These are phyloP conservation scores for Hypsizygus marmoreus DNA, from an alignment of 768 basidiomycete species.

Conservation along the genomic window DNA sequence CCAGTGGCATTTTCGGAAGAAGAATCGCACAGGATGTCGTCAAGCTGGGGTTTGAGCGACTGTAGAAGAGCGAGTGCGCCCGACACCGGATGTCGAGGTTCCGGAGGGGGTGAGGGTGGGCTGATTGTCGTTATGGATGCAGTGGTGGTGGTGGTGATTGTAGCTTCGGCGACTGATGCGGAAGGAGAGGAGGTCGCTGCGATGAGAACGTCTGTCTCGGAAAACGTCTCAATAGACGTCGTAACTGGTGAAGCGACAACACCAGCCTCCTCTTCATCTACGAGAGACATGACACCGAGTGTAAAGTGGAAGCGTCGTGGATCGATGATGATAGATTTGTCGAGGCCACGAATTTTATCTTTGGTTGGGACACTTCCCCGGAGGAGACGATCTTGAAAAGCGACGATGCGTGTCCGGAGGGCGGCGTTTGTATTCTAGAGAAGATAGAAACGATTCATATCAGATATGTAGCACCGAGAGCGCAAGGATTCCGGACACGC, in stretches of 20 bases:
- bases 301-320: conserved; percentile 70
- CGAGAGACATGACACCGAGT: conserved; percentile 71
- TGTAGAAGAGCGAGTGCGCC: conserved; percentile 46
- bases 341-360: conserved; percentile 50
- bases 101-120: neutral
- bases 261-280: conserved; percentile 14
- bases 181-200: neutral
- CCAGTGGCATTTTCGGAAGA: neutral
- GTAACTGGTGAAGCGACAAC: too few species aligned
- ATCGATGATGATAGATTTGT: conserved; percentile 58
- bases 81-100: conserved; percentile 31
- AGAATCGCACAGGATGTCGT: conserved; percentile 34
- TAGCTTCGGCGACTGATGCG: neutral
- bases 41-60: conserved; percentile 43
- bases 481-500: conserved; percentile 3
- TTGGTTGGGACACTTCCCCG: conserved; percentile 9
- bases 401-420: conserved; percentile 35
- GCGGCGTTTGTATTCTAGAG: conserved; percentile 43
- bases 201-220: neutral
- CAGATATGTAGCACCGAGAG: neutral
- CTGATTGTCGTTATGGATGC: neutral
- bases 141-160: neutral
- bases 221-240: too few species aligned
- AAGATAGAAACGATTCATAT: neutral
- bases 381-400: conserved; percentile 47